Base-by-base conservation (phyloP, 257 asterid genomes). In the Lycium ferocissimum region DNA sequence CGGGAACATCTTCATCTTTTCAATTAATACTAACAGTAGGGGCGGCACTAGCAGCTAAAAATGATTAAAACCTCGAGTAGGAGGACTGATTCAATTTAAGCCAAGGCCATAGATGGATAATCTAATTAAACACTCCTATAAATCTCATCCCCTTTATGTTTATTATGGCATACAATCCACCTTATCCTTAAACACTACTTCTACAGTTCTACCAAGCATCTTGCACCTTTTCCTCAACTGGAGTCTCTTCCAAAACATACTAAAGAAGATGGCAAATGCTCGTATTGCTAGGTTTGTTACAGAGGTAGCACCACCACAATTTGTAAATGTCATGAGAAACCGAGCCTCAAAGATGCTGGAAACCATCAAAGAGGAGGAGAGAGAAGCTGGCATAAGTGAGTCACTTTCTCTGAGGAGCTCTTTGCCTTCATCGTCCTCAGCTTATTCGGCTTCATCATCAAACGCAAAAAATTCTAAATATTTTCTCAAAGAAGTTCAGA, bases 241-340 rank as follows among this genome's bases (percentile, higher is more conserved):
- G 18, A 22, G 7, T 49, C 62, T 20, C 80, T 33, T 40, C 40
- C 18, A 54, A 8, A 26, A 57, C 12, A n/a, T 38, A 26, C 45
- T 9, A n/a, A 43, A 66, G n/a, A 87, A 80, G 69, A 94, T 94
- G 98, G 93, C 93, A 65, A 94, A 85, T 85, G 91, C 87, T 47
- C 91, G 94, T 56, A 49, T 92, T 7, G 96, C 92, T 2, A 86
- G 95, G 83, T 92, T 92, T 53, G 86, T 92, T 5, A 90, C 91
- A 0, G 98, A 92, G 72, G 96, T 88, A 10, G 96, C 98, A 18
- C 98, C 98, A 0, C 93, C 96, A n/a, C 97, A 91, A 40, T 85
- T 92, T 26, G 89, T 91, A 57, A 89, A 88, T 49, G 91, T 91
- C 38, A 89, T 90, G 89, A 90, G 95, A 86, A 90, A 88, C 22